Percentiles rank a stretch among this genome's conserved stretches.
Evolutionary conservation across 2,329 filamentous ascomycete species (phyloP).

Genomic region (Fusarium agapanthi): DNA sequence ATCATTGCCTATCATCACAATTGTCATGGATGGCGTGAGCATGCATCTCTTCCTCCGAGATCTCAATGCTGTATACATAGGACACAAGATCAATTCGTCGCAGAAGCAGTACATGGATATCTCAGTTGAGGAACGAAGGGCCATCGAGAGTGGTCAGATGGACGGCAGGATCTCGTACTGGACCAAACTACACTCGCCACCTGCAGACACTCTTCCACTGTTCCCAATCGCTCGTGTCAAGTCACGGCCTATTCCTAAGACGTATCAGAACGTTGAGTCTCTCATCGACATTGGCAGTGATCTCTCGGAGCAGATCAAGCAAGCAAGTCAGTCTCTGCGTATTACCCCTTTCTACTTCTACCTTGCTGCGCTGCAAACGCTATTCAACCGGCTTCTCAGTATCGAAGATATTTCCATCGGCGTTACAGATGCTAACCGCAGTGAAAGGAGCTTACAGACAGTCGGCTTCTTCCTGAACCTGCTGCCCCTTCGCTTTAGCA

Average conservation of each 20-base stretch:
- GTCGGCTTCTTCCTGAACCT: neutral
- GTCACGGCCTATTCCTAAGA: neutral
- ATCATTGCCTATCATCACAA: neutral
- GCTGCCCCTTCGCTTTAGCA: neutral
- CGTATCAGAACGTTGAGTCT: neutral
- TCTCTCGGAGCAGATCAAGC: neutral
- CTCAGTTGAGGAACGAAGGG: neutral
- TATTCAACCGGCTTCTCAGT: neutral
- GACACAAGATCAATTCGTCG: neutral
- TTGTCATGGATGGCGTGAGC: neutral
- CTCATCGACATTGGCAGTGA: neutral
- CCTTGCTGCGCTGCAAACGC: neutral
- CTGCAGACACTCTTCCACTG: neutral
- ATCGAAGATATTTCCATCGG: neutral
- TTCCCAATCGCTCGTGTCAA: neutral
- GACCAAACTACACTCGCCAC: neutral
- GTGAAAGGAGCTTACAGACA: neutral
- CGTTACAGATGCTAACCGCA: neutral
- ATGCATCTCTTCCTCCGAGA: neutral
- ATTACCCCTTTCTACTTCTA: neutral
- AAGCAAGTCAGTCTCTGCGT: neutral
- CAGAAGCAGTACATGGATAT: neutral
- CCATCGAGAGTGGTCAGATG: neutral
- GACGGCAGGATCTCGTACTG: neutral
- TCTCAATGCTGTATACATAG: neutral